phyloP scores from a whole-genome alignment of 345 rosid genomes.

The Euphorbia lathyris region DNA sequence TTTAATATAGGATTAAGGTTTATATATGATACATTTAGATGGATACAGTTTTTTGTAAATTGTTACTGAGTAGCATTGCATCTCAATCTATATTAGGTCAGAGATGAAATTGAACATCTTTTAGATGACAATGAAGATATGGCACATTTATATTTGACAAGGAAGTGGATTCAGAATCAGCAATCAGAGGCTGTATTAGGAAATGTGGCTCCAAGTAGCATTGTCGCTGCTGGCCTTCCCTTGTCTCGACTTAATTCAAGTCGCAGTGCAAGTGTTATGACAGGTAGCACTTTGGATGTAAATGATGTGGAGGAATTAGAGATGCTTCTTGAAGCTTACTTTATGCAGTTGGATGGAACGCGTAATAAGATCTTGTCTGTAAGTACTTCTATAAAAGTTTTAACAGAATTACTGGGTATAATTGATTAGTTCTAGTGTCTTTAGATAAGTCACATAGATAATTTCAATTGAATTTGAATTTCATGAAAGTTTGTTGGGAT shows the following conservation, averaged over 20 bases:
- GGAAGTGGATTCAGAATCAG: constrained; percentile 77
- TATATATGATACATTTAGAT: background rate
- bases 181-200: constrained; percentile 56
- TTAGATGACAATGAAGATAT: constrained; percentile 88
- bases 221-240: constrained; percentile 25
- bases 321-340: constrained; percentile 92
- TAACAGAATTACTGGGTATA: background rate
- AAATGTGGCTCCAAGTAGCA: constrained; percentile 42
- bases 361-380: constrained; percentile 88
- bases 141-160: constrained; percentile 74
- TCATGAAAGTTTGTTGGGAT: background rate
- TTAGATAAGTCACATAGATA: background rate
- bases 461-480: background rate
- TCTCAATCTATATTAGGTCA: constrained; percentile 46
- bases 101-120: constrained; percentile 87
- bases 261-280: constrained; percentile 60
- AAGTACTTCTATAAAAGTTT: constrained; percentile 26
- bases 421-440: background rate
- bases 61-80: background rate
- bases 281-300: constrained; percentile 46
- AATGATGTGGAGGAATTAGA: constrained; percentile 85
- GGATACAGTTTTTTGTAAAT: background rate
- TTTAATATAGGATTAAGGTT: background rate
- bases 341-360: constrained; percentile 93
- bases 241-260: constrained; percentile 48